Evolutionary conservation across 2,329 filamentous ascomycete genomes (phyloP), one percentile per base, ranked within the genome.

Genomic region (Dactylellina sp.): DNA sequence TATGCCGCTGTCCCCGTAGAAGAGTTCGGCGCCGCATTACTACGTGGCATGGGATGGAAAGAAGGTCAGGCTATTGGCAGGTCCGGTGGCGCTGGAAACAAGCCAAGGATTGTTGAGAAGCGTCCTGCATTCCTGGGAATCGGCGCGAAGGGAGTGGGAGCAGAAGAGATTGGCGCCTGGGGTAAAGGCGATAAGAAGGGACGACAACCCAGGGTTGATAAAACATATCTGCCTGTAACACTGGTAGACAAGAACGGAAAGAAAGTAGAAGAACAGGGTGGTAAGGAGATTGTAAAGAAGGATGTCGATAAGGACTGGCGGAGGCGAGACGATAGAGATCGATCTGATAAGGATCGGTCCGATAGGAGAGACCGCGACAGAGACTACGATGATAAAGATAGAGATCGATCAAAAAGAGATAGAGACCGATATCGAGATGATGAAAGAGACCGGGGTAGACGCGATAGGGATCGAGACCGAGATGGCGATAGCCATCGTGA

Each of bases 21-120:
- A 77, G 93, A 97, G 78, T 99, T 98, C 77, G 95, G 95, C 6
- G 91, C 93, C 16, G 93, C 93, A 0, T 85, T 98, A 76, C 85
- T 99, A 37, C 88, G 93, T 32, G 93, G 93, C 7, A 97, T 98
- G 91, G 95, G 95, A 7, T 97, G 94, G 93, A 93, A 97, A 79
- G 87, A 89, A 76, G 88, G 85, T 16, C 84, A 87, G 75, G 82
- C 83, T 40, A 84, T 88, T 57, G 84, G 89, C 82, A 81, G 79
- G 75, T 86, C 88, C 62, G 83, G 85, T 82, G 49, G 71, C 50
- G 49, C 66, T 25, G 57, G 40, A 22, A 75, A 82, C 4, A 90
- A 90, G 76, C 84, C 88, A 37, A 89, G 87, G 75, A 83, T 88
- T 16, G 84, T 89, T 12, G 89, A 90, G 79, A 86, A 89, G 57